phyloP scores from a whole-genome alignment of 2,329 filamentous ascomycete species.

The Erysiphe neolycopersici region DNA sequence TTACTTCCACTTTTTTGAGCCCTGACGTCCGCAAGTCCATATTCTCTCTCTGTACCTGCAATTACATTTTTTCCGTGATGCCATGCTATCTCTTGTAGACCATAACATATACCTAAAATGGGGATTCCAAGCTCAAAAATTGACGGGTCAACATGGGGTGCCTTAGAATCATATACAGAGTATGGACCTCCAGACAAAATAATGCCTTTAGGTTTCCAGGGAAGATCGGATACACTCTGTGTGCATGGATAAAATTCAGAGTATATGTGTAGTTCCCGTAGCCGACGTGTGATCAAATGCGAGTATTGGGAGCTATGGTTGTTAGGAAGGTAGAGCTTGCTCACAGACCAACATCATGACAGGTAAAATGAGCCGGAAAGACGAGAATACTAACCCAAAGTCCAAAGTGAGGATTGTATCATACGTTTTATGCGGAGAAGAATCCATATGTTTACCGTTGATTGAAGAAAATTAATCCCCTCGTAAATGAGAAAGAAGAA shows the following conservation, averaged over 20 bases:
- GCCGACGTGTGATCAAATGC: constrained; percentile 34
- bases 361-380: background rate
- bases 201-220: constrained; percentile 61
- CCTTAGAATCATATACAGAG: constrained; percentile 56
- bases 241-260: constrained; percentile 75
- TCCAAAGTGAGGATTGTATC: constrained; percentile 43
- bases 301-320: constrained; percentile 31
- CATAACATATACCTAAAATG: constrained; percentile 18
- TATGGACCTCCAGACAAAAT: constrained; percentile 46
- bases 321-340: constrained; percentile 2
- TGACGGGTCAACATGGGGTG: constrained; percentile 57
- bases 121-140: constrained; percentile 39
- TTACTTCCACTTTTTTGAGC: constrained; percentile 31
- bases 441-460: no score
- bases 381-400: constrained; percentile 23
- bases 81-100: constrained; percentile 47
- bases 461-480: no score
- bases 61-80: constrained; percentile 37
- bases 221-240: constrained; percentile 49
- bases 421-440: constrained; percentile 9
- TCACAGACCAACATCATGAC: background rate
- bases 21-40: constrained; percentile 20
- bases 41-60: constrained; percentile 28
- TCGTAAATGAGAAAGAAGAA: no score
- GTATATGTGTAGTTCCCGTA: constrained; percentile 59